Percentiles rank a stretch among this genome's conserved stretches.
Conservation (phyloP, 768 basidiomycete species). For the Mycena chlorophos region DNA sequence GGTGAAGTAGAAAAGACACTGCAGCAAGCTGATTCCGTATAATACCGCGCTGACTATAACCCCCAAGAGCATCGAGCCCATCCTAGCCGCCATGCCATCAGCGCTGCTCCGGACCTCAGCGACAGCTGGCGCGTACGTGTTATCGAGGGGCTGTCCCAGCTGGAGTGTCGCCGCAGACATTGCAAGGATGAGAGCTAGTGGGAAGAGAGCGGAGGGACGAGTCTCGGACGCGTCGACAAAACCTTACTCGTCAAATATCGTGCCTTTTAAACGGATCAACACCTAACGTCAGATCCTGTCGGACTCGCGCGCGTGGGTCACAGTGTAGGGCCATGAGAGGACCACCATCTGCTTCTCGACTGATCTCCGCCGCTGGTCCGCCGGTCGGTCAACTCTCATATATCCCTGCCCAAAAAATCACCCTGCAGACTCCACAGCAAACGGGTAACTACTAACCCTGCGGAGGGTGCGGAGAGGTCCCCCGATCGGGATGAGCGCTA, state of each 20-base stretch:
- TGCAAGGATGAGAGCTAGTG: conserved; percentile 2
- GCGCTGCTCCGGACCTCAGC: not conserved
- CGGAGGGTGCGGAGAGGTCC: no score
- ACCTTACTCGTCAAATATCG: not conserved
- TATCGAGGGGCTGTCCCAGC: conserved; percentile 31
- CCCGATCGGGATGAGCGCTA: no score
- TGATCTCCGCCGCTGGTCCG: no score
- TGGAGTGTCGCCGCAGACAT: conserved; percentile 30
- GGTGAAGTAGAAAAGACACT: conserved; percentile 49
- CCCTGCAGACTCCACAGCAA: no score
- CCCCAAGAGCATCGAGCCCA: conserved; percentile 47
- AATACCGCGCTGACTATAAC: conserved; percentile 35
- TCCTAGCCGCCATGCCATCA: conserved; percentile 26
- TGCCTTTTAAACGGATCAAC: not conserved
- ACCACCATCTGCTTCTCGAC: no score
- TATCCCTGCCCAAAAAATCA: no score
- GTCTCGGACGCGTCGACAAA: not conserved
- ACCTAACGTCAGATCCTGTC: not conserved
- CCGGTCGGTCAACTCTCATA: no score
- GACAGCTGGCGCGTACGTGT: conserved; percentile 27
- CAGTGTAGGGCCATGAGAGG: not conserved
- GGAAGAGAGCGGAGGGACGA: not conserved
- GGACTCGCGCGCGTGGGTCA: not conserved
- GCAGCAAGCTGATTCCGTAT: conserved; percentile 47
- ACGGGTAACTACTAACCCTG: no score